Evolutionary conservation across 2,329 filamentous ascomycete genomes (phyloP), one percentile per base, ranked within the genome.

Genomic region (Lecanosticta acicola): DNA sequence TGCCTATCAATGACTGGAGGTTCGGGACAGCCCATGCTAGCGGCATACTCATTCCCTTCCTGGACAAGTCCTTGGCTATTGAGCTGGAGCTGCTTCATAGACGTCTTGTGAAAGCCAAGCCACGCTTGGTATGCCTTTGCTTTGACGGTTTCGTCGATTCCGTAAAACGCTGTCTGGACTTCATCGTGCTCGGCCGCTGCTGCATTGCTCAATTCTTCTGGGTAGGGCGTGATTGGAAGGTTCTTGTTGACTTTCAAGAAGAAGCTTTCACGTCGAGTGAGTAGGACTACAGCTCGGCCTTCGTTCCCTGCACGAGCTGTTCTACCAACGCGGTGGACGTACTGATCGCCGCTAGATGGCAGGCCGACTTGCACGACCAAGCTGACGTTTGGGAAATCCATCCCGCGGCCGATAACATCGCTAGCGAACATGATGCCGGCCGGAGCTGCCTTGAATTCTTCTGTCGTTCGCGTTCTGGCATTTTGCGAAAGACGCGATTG

Each of bases 381-480:
- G 65, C 96, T 90, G 64, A 97, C 97, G 70, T 96, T 96, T 61
- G 97, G 81, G 34, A 98, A 97, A 68, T 98, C 93, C 61, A 97
- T 94, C 45, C 91, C 91, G 58, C 91, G 81, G n/a, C 88, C 90
- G n/a, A 96, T 84, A 17, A 91, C 89, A 61, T 94, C 75, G 56
- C 71, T 73, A 17, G 75, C 75, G 44, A 78, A 73, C 53, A 78
- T 62, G 42, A 78, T 70, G 19, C 74, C 75, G 13, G 67, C 64
- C 1, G 65, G 58, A 14, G 70, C 61, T 45, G 71, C 63, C 48
- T 69, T 72, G 66, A 69, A 74, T 32, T 69, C 63, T 26, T 68
- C 59, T 1, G 70, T 72, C 2, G 69, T 72, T 10, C 64, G 59
- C 3, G 70, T 73, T 19, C 71, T 64, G 17, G 59, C 56, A 19